Conservation (phyloP, 2,329 filamentous ascomycete genomes). For the Xylariaceae sp. region DNA sequence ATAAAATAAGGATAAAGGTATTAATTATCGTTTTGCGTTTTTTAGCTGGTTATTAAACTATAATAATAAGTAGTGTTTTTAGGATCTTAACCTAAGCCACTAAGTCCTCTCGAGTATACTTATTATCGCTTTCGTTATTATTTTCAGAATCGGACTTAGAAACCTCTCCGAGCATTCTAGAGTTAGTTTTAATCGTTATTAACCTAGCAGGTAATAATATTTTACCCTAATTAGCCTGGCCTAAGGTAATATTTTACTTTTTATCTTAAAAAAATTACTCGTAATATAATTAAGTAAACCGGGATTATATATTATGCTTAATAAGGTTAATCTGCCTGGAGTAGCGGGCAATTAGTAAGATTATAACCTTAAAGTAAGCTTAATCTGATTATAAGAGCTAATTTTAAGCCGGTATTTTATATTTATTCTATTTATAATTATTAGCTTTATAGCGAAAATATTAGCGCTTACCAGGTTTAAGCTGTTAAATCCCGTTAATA, state of each 20-base stretch:
- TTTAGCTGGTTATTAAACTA: neutral
- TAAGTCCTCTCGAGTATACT: no score
- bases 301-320: neutral
- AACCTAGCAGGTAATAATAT: neutral
- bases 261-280: neutral
- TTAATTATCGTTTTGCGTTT: neutral
- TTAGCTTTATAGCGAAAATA: neutral
- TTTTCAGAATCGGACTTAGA: no score
- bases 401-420: neutral
- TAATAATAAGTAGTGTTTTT: no score
- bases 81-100: no score
- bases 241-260: neutral
- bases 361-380: neutral
- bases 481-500: neutral
- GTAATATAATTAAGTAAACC: neutral
- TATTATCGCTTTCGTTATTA: no score
- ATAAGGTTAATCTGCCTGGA: neutral
- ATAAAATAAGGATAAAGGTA: neutral
- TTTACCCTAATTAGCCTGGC: neutral
- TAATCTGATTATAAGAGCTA: neutral
- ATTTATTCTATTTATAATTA: neutral
- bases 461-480: neutral
- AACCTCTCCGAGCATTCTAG: no score
- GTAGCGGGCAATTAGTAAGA: neutral
- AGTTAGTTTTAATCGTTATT: neutral